Evolutionary conservation across 1,139 yeast genomes (phyloP), one percentile per base, ranked within the genome.

Genomic region (Kodamaea alishanica): DNA sequence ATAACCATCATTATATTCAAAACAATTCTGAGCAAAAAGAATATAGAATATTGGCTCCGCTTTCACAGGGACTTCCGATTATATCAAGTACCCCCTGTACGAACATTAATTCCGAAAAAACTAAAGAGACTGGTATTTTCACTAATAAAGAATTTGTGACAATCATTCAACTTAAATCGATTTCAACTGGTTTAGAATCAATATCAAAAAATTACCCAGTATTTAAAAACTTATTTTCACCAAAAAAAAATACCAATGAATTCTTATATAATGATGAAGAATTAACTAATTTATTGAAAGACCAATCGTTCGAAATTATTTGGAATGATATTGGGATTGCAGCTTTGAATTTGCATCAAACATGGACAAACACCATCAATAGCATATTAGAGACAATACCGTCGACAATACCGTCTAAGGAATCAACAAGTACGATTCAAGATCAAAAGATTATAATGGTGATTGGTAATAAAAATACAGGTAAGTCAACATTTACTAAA

Each of bases 401-500:
- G 8, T n/a, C 8, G 8, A 23, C 8, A 15, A 8, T 15, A 6
- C 32, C 22, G 7, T 6, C 6, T 6, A 9, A 12, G 6, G 36
- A 34, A 10, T 8, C 42, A 8, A 20, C 22, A 6, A 24, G 24
- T 3, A 6, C 10, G 5, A 22, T 34, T n/a, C 10, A 15, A 5
- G 22, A 15, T 2, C 56, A 65, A 0, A 43, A 48, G 6, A 48
- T 51, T 7, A 50, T 63, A 10, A 58, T 67, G 51, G 58, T 69
- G 0, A 61, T 67, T 8, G 77, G 76, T 2, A 66, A 64, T 37
- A 89, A 88, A 54, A 84, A 85, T 45, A 75, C 89, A 1, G 97
- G 97, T 1, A 90, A 90, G 54, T 84, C 96, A 0, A 83, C 95
- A 0, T 69, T 87, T 33, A 61, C 82, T 10, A 74, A 79, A 46